phyloP scores from a whole-genome alignment of 2,329 filamentous ascomycete genomes.

The Allantophomopsis cytisporea region DNA sequence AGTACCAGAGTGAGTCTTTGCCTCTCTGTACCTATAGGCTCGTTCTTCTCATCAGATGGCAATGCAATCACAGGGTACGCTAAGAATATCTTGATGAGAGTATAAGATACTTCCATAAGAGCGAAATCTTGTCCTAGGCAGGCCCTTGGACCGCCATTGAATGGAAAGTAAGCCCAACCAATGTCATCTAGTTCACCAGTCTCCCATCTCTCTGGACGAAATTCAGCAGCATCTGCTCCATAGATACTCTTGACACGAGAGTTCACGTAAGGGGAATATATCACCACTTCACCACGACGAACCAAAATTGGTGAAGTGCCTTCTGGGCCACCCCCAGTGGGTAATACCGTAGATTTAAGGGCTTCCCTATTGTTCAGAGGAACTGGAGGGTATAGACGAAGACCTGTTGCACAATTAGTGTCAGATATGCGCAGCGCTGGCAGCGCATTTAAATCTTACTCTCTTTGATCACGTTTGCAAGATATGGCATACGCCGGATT shows the following conservation, averaged over 20 bases:
- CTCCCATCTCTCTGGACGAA: constrained; percentile 21
- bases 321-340: constrained; percentile 18
- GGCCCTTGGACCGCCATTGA: constrained; percentile 16
- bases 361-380: constrained; percentile 16
- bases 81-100: constrained; percentile 7
- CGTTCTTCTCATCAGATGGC: constrained; percentile 3
- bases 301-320: constrained; percentile 15
- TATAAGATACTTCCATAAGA: constrained; percentile 7
- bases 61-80: constrained; percentile 2
- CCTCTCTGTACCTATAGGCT: constrained; percentile 7
- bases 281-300: constrained; percentile 12
- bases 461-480: constrained; percentile 9
- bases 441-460: too few species aligned
- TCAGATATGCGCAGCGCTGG: too few species aligned
- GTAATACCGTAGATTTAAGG: constrained; percentile 15
- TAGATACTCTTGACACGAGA: constrained; percentile 42
- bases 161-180: constrained; percentile 9
- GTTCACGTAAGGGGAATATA: constrained; percentile 15
- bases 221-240: constrained; percentile 47
- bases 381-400: constrained; percentile 16
- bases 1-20: constrained; percentile 9
- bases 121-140: constrained; percentile 14
- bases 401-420: too few species aligned
- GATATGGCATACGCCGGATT: too few species aligned
- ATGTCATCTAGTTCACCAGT: not conserved